Evolutionary conservation across 768 basidiomycete species (phyloP).

Genomic region (Amanita brunnescens): DNA sequence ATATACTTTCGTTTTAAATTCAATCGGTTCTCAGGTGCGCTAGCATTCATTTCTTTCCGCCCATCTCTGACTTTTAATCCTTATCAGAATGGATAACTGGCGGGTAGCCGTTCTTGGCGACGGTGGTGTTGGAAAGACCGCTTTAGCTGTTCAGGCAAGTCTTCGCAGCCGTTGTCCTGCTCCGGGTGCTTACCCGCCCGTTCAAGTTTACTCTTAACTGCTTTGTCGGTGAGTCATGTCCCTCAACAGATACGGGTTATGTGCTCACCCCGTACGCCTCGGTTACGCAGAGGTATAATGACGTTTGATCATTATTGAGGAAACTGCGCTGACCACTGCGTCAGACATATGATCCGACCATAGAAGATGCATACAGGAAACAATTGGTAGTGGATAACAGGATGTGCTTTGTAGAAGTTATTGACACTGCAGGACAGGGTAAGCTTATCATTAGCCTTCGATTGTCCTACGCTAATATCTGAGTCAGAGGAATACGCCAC

Average conservation of each 20-base stretch:
- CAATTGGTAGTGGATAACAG: conserved; percentile 90
- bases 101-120: conserved; percentile 94
- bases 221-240: conserved; percentile 72
- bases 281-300: conserved; percentile 42
- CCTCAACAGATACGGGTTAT: conserved; percentile 3
- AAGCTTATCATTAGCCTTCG: conserved; percentile 19
- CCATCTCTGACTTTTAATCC: conserved; percentile 14
- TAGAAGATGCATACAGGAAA: conserved; percentile 97
- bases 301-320: conserved; percentile 4
- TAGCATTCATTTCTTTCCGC: conserved; percentile 10
- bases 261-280: conserved; percentile 8
- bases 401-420: conserved; percentile 94
- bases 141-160: conserved; percentile 87
- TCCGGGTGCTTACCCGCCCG: conserved; percentile 8
- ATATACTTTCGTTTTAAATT: conserved; percentile 24
- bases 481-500: conserved; percentile 90
- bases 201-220: conserved; percentile 95
- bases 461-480: conserved; percentile 11
- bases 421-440: conserved; percentile 98
- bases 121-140: conserved; percentile 97
- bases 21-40: conserved; percentile 18
- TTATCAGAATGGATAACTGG: conserved; percentile 79
- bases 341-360: conserved; percentile 95
- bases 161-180: conserved; percentile 2
- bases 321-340: conserved; percentile 9